These are phyloP conservation scores for Cardamine occulta DNA, from an alignment of 345 rosid genomes.

Conservation along the genomic window DNA sequence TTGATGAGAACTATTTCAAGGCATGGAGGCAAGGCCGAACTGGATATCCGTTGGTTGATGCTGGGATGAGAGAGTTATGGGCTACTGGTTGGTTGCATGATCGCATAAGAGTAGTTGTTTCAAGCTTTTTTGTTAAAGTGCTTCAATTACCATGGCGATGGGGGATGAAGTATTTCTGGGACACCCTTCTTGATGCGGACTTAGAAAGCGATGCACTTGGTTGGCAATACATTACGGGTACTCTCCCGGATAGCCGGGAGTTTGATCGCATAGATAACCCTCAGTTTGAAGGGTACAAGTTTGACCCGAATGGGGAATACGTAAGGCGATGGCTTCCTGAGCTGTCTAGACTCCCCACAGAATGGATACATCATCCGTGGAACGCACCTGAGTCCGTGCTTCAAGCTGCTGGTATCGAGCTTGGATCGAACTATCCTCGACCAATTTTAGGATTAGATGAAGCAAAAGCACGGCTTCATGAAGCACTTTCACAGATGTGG, in stretches of 20 bases:
- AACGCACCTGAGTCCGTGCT: slow-evolving; percentile 90
- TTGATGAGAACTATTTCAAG: slow-evolving; percentile 85
- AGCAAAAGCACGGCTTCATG: slow-evolving; percentile 79
- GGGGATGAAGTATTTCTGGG: slow-evolving; percentile 99
- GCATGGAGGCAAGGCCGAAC: slow-evolving; percentile 99
- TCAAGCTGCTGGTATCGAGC: slow-evolving; percentile 97
- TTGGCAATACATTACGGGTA: slow-evolving; percentile 98
- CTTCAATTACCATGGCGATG: slow-evolving; percentile 98
- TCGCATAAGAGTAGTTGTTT: slow-evolving; percentile 93
- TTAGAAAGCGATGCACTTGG: slow-evolving; percentile 98
- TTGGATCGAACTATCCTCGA: slow-evolving; percentile 92
- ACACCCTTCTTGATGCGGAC: slow-evolving; percentile 94
- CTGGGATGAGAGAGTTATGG: slow-evolving; percentile 99
- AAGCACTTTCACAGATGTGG: slow-evolving; percentile 93
- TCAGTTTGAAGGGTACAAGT: slow-evolving; percentile 93
- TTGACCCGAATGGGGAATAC: slow-evolving; percentile 92
- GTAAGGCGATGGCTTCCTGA: slow-evolving; percentile 99
- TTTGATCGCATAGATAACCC: slow-evolving; percentile 93
- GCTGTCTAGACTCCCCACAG: slow-evolving; percentile 93
- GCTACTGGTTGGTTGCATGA: slow-evolving; percentile 98
- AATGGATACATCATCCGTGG: slow-evolving; percentile 99
- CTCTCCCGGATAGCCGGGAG: slow-evolving; percentile 92
- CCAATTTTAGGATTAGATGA: slow-evolving; percentile 84
- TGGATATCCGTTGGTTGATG: slow-evolving; percentile 97
- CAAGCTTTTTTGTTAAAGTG: slow-evolving; percentile 97